Percentiles rank a stretch among this genome's conserved stretches.
Evolutionary conservation across 2,329 filamentous ascomycete genomes (phyloP).

Genomic region (Claviceps citrina): DNA sequence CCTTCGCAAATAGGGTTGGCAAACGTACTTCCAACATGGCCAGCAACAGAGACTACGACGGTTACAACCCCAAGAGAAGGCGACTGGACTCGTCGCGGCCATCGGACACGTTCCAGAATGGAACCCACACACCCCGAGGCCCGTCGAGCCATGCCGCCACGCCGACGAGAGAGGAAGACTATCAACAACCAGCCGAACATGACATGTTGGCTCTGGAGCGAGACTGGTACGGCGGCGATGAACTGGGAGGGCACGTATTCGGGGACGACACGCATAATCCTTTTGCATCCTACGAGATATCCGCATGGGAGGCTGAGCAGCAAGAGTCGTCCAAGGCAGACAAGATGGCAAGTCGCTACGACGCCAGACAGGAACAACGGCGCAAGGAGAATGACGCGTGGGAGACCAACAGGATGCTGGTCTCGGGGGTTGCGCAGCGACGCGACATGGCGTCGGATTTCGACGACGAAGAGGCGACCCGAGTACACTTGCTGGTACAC

Average conservation of each 20-base stretch:
- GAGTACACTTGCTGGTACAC: conserved; percentile 83
- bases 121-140: conserved; percentile 19
- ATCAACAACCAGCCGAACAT: conserved; percentile 47
- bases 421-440: conserved; percentile 85
- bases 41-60: conserved; percentile 22
- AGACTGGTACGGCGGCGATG: conserved; percentile 85
- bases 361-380: conserved; percentile 62
- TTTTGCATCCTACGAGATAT: conserved; percentile 61
- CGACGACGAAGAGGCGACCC: conserved; percentile 76
- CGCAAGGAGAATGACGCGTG: conserved; percentile 93
- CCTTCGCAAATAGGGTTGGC: neutral
- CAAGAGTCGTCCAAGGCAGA: conserved; percentile 65
- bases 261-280: conserved; percentile 90
- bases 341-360: conserved; percentile 59
- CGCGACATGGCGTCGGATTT: conserved; percentile 71
- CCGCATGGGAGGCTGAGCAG: conserved; percentile 58
- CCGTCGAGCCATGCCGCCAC: conserved; percentile 28
- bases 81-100: conserved; percentile 20
- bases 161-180: conserved; percentile 27
- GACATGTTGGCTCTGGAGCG: conserved; percentile 66
- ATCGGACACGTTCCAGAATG: conserved; percentile 16
- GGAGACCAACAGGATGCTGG: conserved; percentile 98
- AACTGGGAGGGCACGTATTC: conserved; percentile 65
- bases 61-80: conserved; percentile 25
- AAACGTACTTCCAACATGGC: conserved; percentile 14